phyloP scores from a whole-genome alignment of 257 asterid genomes.

The Solanum commersonii region DNA sequence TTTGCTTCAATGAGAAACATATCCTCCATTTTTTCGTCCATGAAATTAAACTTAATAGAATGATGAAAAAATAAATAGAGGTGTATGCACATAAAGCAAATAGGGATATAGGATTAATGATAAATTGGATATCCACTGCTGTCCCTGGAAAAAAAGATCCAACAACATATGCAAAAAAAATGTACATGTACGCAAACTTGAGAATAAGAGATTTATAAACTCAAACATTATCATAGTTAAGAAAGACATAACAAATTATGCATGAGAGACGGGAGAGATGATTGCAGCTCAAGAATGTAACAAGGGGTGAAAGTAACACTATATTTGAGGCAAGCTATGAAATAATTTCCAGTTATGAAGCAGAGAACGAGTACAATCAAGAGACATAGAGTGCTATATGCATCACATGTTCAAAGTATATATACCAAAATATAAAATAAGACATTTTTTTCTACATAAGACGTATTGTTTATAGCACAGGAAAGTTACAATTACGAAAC shows the following conservation, averaged over 20 bases:
- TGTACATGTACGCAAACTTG: not conserved
- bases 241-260: not conserved
- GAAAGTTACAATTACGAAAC: not conserved
- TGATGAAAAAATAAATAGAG: not conserved
- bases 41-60: not conserved
- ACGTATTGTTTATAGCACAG: not conserved
- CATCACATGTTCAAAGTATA: not conserved
- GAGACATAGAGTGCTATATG: not conserved
- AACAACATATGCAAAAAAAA: not conserved
- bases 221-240: not conserved
- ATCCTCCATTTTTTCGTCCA: not conserved
- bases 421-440: not conserved
- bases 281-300: not conserved
- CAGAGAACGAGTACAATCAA: not conserved
- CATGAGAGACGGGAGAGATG: not conserved
- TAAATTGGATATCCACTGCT: not conserved
- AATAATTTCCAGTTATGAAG: not conserved
- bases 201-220: not conserved
- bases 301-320: not conserved
- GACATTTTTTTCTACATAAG: not conserved
- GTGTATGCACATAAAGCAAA: not conserved
- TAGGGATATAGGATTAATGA: not conserved
- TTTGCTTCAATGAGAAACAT: not conserved
- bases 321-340: not conserved
- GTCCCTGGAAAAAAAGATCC: not conserved